Evolutionary conservation across 768 basidiomycete genomes (phyloP), one percentile per base, ranked within the genome.

Genomic region (Lepiota brunneoincarnata): DNA sequence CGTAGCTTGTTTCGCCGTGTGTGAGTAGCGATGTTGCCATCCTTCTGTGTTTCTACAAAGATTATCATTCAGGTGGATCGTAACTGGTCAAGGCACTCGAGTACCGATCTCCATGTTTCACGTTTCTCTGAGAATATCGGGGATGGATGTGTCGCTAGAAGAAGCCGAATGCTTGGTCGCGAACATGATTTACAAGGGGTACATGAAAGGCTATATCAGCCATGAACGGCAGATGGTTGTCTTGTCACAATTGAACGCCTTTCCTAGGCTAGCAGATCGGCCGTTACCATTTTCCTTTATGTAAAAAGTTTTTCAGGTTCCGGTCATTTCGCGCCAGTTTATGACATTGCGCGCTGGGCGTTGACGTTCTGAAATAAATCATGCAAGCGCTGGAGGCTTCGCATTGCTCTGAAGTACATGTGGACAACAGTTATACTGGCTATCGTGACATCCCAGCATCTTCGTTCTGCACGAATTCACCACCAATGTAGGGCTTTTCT

Each of bases 161-260:
- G 94, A 96, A 68, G 91, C 91, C 2, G 94, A 98, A 69, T 97
- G 94, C 68, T 80, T 94, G 48, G 83, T 97, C 6, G 93, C 94
- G 24, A 95, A 95, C 66, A 89, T 96, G 91, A 90, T 98, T 40
- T 93, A 88, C 73, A 91, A 87, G 72, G 91, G 90, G 17, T 91
- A 86, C 67, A 87, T 98, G 71, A 81, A 90, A 47, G 97, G 97
- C 7, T 99, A 98, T 69, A 94, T 99, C 62, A 93, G 93, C 46
- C 97, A 99, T 63, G 91, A 91, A 65, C 91, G 90, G 69, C 89
- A 91, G 73, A 92, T 89, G 82, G 92, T 98, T 4, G 97, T 99
- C 4, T 68, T 98, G 41, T 86, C 91, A 1, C 81, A 82, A 58
- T 78, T 75, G 20, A 89, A 87, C 63, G 81, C 93, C 6, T 98